Conservation (phyloP, 371 early-diverging fungal genomes). For the Lichtheimia ornata region DNA sequence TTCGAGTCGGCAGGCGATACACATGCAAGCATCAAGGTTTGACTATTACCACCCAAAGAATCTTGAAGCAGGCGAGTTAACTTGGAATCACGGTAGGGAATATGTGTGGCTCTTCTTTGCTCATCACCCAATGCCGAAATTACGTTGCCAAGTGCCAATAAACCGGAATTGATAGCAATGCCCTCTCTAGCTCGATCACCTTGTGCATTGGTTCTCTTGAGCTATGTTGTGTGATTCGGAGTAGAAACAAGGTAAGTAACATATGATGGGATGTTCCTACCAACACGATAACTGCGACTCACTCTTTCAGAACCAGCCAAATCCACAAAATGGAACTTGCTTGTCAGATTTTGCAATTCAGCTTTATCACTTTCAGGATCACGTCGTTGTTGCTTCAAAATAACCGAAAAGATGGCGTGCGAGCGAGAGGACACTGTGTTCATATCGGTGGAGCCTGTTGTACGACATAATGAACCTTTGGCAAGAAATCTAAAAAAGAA, state of each 20-base stretch:
- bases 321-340: constrained; percentile 96
- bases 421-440: constrained; percentile 96
- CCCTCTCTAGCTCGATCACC: constrained; percentile 96
- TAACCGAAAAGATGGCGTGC: constrained; percentile 97
- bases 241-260: not conserved
- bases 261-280: not conserved
- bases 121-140: constrained; percentile 96
- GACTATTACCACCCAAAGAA: constrained; percentile 92
- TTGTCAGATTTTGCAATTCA: constrained; percentile 37
- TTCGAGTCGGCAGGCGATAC: constrained; percentile 79
- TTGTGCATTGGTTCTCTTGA: constrained; percentile 53
- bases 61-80: constrained; percentile 91
- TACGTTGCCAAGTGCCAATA: constrained; percentile 97
- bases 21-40: constrained; percentile 93
- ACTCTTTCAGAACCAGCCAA: constrained; percentile 82
- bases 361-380: constrained; percentile 18
- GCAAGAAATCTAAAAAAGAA: constrained; percentile 46
- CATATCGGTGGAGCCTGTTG: constrained; percentile 97
- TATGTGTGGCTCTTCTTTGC: constrained; percentile 61
- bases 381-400: constrained; percentile 54
- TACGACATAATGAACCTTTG: constrained; percentile 84
- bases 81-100: constrained; percentile 98
- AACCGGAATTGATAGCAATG: constrained; percentile 96
- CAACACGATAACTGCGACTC: constrained; percentile 1
- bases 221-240: constrained; percentile 17